phyloP scores from a whole-genome alignment of 495 filamentous ascomycete genomes.

The Darksidea phi region DNA sequence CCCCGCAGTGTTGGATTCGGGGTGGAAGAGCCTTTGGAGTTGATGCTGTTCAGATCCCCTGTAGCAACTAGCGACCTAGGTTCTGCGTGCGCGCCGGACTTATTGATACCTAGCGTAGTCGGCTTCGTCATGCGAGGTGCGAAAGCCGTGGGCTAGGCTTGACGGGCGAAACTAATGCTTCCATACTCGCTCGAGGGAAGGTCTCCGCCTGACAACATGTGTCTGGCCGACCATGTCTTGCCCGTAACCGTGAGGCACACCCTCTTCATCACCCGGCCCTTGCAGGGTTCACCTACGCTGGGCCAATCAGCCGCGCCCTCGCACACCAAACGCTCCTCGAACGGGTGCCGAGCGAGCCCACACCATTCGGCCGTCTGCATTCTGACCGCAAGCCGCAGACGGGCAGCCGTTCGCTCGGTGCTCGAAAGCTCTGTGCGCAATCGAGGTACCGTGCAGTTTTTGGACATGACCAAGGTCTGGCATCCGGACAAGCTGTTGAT shows the following conservation, averaged over 20 bases:
- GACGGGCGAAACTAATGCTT: too few relatives aligned
- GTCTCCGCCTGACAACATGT: too few relatives aligned
- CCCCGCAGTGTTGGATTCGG: conserved; percentile 1
- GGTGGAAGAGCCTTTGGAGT: too few relatives aligned
- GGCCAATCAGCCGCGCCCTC: conserved; percentile 4
- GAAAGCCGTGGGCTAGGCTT: too few relatives aligned
- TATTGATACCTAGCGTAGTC: too few relatives aligned
- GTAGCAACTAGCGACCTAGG: too few relatives aligned
- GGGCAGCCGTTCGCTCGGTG: neutral
- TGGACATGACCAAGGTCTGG: neutral
- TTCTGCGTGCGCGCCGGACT: too few relatives aligned
- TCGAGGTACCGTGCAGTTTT: neutral
- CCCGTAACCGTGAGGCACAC: too few relatives aligned
- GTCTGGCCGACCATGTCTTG: too few relatives aligned
- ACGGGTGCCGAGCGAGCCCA: neutral
- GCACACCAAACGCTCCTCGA: neutral
- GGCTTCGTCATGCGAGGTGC: too few relatives aligned
- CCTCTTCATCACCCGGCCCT: neutral
- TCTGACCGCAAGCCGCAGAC: neutral
- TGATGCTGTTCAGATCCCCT: conserved; percentile 1
- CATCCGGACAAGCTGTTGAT: too few relatives aligned
- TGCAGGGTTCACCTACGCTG: neutral
- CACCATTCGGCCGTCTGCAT: neutral
- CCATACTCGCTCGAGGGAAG: too few relatives aligned
- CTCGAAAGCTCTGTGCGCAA: neutral